Evolutionary conservation across 1,139 yeast genomes (phyloP), one percentile per base, ranked within the genome.

Genomic region (Hyphopichia khmerensis): DNA sequence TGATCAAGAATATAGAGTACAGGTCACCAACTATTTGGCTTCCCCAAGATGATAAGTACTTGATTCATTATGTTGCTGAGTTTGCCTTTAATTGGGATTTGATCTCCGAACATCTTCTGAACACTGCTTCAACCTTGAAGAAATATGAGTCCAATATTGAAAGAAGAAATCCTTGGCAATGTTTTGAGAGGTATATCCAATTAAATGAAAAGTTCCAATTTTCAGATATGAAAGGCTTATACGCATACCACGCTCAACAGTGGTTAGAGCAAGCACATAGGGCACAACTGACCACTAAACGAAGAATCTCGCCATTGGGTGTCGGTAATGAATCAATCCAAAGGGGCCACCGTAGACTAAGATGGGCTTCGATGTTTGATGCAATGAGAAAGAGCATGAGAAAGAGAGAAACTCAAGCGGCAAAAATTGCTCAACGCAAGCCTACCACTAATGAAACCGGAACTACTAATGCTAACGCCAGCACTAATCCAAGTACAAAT

Each of bases 91-190:
- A 93, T 59, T 93, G 99, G 99, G 93, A 85, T 46, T 77, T 91
- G 39, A 88, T 93, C 14, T 81, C 97, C 1, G 87, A 91, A 17
- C 88, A 86, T 59, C 70, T 93, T 17, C 69, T 62, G 75, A 72
- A 85, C 1, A 76, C 82, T 2, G 80, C 90, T 1, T 79, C 87
- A 0, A 70, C 75, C 31, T 55, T 73, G 45, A 72, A 75, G 56
- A 80, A 84, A 14, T 88, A 88, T 59, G 80, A 83, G 35, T 87
- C 98, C 0, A 90, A 87, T 51, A 88, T 90, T 44, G 98, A 93
- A 62, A 77, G 98, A 53, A 77, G 99, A 56, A 93, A 98, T 0
- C 95, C 99, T 0, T 93, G 99, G 99, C 98, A 91, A 60, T 93
- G 98, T 60, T 93, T 93, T 69, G 99, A 93, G 62, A 72, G 99